A percentile compares a stretch with the other conserved stretches of the same genome.
Conservation (phyloP, 2,329 filamentous ascomycete genomes). For the Stromatinia cepivora region DNA sequence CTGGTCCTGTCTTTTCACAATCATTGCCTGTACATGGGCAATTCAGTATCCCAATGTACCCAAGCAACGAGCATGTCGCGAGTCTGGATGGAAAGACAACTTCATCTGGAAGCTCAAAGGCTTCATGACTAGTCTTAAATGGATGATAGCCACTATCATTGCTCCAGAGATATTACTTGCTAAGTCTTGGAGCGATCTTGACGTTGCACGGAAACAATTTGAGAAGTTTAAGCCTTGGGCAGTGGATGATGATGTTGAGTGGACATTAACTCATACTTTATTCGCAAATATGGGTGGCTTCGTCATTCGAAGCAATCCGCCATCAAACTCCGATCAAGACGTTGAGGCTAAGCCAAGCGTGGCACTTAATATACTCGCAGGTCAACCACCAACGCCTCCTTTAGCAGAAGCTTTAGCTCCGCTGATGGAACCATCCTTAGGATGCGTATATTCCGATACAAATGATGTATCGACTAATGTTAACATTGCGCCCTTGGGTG, state of each 20-base stretch:
- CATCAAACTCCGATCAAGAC: not conserved
- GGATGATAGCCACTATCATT: slow-evolving; percentile 25
- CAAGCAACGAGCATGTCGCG: slow-evolving; percentile 7
- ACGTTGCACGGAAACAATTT: slow-evolving; percentile 6
- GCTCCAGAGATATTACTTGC: slow-evolving; percentile 26
- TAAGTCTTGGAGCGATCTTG: slow-evolving; percentile 21
- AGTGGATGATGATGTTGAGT: slow-evolving; percentile 23
- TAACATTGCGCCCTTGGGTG: not conserved
- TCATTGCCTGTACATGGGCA: slow-evolving; percentile 29
- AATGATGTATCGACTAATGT: not conserved
- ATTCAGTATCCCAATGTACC: slow-evolving; percentile 35
- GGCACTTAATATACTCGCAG: not conserved
- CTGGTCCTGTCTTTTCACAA: slow-evolving; percentile 30
- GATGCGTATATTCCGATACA: not conserved
- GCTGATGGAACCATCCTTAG: not conserved
- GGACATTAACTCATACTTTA: slow-evolving; percentile 27
- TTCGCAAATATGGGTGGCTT: slow-evolving; percentile 32
- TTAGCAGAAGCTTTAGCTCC: not conserved
- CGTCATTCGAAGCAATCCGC: slow-evolving; percentile 15
- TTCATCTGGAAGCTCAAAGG: slow-evolving; percentile 14
- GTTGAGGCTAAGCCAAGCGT: slow-evolving; percentile 5
- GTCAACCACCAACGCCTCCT: not conserved
- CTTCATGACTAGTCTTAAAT: slow-evolving; percentile 18
- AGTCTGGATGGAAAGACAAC: not conserved
- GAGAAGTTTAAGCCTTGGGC: slow-evolving; percentile 18